Evolutionary conservation across 345 rosid genomes (phyloP), one percentile per base, ranked within the genome.

Genomic region (Salix koriyanagi): DNA sequence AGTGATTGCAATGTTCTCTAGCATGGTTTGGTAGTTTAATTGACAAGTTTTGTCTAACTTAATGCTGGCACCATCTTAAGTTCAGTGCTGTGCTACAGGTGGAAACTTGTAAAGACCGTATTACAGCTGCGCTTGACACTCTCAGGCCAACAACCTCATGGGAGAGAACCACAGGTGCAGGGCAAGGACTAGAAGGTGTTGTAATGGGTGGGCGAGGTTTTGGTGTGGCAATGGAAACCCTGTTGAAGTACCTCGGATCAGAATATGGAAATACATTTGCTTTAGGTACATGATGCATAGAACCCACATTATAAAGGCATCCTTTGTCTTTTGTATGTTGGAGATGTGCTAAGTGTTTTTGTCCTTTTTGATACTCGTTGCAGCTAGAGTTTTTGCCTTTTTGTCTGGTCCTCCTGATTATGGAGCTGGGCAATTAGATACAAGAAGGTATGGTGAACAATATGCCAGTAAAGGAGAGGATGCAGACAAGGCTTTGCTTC

Each of bases 381-480:
- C 96, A 96, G 99, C 97, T 80, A 91, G 98, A 87, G 93, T 94
- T 54, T 96, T 92, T 87, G 90, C 97, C 71, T 96, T 92, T 83
- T 75, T 96, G 58, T 96, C 99, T 76, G 99, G 99, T 76, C 97
- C 97, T 85, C 98, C 99, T 83, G 99, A 96, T 89, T 89, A 91
- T 83, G 99, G 99, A 79, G 92, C 93, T 86, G 99, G 99, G 76
- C 98, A 93, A 78, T 84, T 96, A 68, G 99, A 96, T 85, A 96
- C 99, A 42, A 90, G 91, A 84, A 85, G 99, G 82, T 93, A 96
- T 76, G 99, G 99, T 76, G 98, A 96, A 81, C 99, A 96, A 79
- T 96, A 96, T 85, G 99, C 99, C 48, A 96, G 98, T 84, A 96
- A 91, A 87, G 90, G 99, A 76, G 98, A 92, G 80, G 99, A 96